Conservation (phyloP, 2,329 filamentous ascomycete species). For the Akanthomyces dipterigenus region DNA sequence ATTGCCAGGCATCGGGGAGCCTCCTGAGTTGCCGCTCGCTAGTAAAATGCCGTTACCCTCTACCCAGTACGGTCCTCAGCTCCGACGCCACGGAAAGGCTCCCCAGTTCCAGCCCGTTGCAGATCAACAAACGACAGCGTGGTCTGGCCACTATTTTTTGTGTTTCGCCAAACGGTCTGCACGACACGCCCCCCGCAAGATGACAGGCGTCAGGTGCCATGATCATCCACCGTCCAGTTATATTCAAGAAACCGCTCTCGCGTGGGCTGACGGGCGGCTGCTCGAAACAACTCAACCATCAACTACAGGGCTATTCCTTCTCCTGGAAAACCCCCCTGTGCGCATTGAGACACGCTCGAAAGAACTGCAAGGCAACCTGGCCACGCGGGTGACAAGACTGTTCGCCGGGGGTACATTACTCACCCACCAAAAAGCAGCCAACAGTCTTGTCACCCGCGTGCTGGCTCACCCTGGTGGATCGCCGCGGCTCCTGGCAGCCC, state of each 20-base stretch:
- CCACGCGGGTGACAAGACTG: too few relatives aligned
- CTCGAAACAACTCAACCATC: not conserved
- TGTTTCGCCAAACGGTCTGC: not conserved
- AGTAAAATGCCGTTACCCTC: not conserved
- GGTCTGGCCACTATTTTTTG: not conserved
- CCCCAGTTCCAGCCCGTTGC: not conserved
- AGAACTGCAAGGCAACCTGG: too few relatives aligned
- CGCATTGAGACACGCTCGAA: not conserved
- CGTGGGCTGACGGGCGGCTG: not conserved
- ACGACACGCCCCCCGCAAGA: not conserved
- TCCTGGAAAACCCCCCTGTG: not conserved
- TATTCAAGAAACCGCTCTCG: not conserved
- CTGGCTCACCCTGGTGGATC: not conserved
- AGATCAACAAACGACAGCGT: not conserved
- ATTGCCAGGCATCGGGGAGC: not conserved
- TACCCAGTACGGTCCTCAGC: not conserved
- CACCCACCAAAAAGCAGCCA: too few relatives aligned
- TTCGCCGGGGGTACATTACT: too few relatives aligned
- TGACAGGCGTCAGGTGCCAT: not conserved
- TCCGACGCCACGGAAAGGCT: not conserved
- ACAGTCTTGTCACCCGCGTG: too few relatives aligned
- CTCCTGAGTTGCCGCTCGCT: not conserved
- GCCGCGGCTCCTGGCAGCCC: not conserved
- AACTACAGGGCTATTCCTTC: not conserved
- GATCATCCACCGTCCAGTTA: not conserved